A percentile compares a stretch with the other conserved stretches of the same genome.
These are phyloP conservation scores for Aspergillus ustus DNA, from an alignment of 2,329 filamentous ascomycete genomes.

Conservation along the genomic window DNA sequence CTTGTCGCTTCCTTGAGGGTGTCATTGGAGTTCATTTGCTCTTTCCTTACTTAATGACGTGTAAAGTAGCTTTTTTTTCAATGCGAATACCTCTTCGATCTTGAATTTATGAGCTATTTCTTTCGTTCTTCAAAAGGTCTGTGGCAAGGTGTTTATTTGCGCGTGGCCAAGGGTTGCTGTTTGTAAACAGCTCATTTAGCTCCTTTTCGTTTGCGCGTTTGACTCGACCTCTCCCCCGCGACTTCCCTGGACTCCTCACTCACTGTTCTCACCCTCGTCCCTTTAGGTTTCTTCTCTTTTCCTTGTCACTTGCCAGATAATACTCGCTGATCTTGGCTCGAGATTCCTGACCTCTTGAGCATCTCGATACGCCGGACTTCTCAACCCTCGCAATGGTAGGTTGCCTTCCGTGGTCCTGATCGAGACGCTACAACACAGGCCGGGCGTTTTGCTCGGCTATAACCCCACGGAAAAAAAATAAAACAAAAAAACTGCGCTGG, in stretches of 20 bases:
- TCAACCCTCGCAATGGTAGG: background rate
- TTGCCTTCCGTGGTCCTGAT: background rate
- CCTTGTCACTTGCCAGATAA: background rate
- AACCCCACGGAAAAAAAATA: background rate
- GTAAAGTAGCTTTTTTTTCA: background rate
- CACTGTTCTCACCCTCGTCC: background rate
- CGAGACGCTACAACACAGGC: background rate
- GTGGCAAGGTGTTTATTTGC: background rate
- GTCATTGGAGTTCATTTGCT: background rate
- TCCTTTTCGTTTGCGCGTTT: background rate
- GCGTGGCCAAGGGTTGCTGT: background rate
- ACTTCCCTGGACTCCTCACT: background rate
- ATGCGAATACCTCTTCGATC: background rate
- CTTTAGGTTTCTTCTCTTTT: background rate
- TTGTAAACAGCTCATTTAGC: background rate
- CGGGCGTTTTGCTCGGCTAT: background rate
- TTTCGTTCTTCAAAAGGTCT: background rate
- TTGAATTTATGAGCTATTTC: background rate
- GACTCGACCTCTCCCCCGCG: background rate
- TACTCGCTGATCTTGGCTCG: background rate
- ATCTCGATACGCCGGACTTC: background rate
- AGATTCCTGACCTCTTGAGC: background rate
- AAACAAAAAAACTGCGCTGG: background rate
- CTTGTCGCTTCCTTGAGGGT: background rate
- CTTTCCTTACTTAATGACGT: slow-evolving; percentile 5